Base-by-base conservation (phyloP, 129 eudicot genomes). In the Glebionis coronaria region DNA sequence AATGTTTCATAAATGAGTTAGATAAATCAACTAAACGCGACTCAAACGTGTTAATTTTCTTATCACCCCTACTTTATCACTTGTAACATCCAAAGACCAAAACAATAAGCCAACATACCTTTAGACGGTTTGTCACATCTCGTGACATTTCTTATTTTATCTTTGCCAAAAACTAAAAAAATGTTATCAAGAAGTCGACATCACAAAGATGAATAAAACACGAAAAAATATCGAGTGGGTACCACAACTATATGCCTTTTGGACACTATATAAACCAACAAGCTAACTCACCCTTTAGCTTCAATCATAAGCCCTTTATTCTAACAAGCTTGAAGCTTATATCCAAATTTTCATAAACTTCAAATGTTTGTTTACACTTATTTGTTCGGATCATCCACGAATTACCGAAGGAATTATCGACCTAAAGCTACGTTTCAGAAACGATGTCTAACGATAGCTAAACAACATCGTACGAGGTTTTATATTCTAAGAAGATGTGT, bases 401-500 rank as follows among this genome's bases (percentile, higher is more conserved):
- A 29, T 12, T 80, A 65, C 62, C 56, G 73, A 42, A 73, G 78
- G 63, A 44, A 63, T 73, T 56, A 46, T 23, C 68, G 66, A 54
- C 79, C 87, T 73, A 76, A 74, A 47, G 18, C 65, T 20, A 67
- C 82, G 31, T 78, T 76, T 5, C 67, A 75, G 25, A 79, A 71
- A 63, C 76, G 84, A 51, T 81, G 84, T 16, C 54, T 69, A 14
- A 20, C 80, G 5, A 62, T 85, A 55, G 82, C 73, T 27, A 85
- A 82, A 72, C 87, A 79, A 61, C 82, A 79, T 25, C 70, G 73
- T 40, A 82, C 91, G n/a, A 79, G 84, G 57, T 67, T 79, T 35
- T 85, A 85, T 44, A 85, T 85, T 19, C 82, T 82, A 65, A 61
- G 81, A 21, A 82, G 91, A 23, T 85, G 90, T 20, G 84, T 85